Base-by-base conservation (phyloP, 495 filamentous ascomycete genomes). In the Chlorociboria aeruginascens region DNA sequence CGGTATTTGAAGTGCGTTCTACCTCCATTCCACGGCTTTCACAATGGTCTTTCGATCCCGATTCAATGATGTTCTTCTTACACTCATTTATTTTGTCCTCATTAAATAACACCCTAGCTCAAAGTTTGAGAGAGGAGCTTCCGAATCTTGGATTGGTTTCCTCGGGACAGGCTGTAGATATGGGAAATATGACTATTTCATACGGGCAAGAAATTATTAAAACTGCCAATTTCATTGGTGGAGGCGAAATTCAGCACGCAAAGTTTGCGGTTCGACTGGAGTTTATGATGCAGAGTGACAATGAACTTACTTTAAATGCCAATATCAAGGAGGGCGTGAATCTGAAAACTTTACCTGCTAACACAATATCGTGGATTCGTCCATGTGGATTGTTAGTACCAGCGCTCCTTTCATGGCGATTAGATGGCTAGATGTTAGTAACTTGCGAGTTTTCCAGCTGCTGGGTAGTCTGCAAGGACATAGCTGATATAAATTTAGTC, bases 191-290 rank as follows among this genome's bases (percentile, higher is more conserved):
- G 8, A 49, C 50, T 38, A 32, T 56, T 12, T 49, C 52, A 30
- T 56, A 49, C 36, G 53, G 53, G 7, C 49, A 49, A 37, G 53
- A 49, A 9, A 49, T 39, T 25, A 56, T 45, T 1, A 43, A 49
- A 32, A 52, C 49, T 1, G 49, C 44, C 11, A 56, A 56, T 40
- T 33, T 56, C 32, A 56, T 45, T 14, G 45, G 49, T 13, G 53
- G 53, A 6, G 14, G 20, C 6, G 53, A 46, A 14, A 16, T 38
- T 9, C 53, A 56, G 40, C 14, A 56, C 34, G 36, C 41, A n/a
- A 49, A 56, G 25, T 56, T 56, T 32, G 35, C 52, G 28, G 53
- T 52, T 33, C 49, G 53, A 7, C n/a, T 56, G 40, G 40, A 46
- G 25, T 56, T 56, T 38, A 44, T 41, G 6, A 25, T 52, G 9